Percentiles rank a stretch among this genome's conserved stretches.
Conservation (phyloP, 805 yeast species). For the Schwanniomyces pseudopolymorphus region DNA sequence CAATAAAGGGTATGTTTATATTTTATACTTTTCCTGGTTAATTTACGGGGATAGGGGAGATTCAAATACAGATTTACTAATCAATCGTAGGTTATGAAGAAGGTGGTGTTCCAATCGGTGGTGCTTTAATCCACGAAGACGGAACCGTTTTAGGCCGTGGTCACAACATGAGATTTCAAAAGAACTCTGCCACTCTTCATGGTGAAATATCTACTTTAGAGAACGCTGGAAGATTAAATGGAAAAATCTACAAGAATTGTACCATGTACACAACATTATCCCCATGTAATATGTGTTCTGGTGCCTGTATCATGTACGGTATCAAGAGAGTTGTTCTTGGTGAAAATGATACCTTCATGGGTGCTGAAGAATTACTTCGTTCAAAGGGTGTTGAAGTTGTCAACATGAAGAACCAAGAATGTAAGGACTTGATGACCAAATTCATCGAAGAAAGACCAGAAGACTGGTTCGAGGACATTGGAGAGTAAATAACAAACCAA, state of each 20-base stretch:
- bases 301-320: constrained; percentile 88
- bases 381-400: constrained; percentile 72
- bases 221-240: constrained; percentile 86
- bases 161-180: constrained; percentile 87
- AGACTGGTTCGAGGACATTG: constrained; percentile 83
- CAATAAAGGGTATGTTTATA: constrained; percentile 48
- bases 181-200: constrained; percentile 78
- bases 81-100: constrained; percentile 55
- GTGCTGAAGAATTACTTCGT: constrained; percentile 76
- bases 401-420: constrained; percentile 56
- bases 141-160: constrained; percentile 86
- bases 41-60: too few relatives aligned
- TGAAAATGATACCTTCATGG: constrained; percentile 78
- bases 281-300: constrained; percentile 95
- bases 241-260: constrained; percentile 73
- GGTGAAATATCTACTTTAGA: constrained; percentile 91
- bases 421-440: constrained; percentile 69
- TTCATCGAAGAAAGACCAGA: constrained; percentile 78
- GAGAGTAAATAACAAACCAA: constrained; percentile 20
- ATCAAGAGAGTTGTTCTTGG: constrained; percentile 85
- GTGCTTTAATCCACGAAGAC: constrained; percentile 67
- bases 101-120: constrained; percentile 93
- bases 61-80: constrained; percentile 9
- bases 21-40: neutral
- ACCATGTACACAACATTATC: constrained; percentile 91